Percentiles rank a stretch among this genome's conserved stretches.
phyloP scores from a whole-genome alignment of 1,284 basidiomycete genomes.

The Cryptococcus sp. region DNA sequence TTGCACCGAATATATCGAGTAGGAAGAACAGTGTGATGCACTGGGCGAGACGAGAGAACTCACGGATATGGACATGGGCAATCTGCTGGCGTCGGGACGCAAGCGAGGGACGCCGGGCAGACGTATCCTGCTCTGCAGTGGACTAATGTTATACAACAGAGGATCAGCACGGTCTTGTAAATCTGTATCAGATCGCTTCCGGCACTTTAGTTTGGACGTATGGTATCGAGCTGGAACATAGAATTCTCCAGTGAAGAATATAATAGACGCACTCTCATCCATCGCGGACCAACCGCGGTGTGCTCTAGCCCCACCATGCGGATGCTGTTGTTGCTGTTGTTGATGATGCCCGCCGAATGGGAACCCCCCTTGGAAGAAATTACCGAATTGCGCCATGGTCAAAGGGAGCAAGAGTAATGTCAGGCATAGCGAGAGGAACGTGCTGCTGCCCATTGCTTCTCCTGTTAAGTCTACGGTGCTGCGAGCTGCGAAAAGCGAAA shows the following conservation, averaged over 20 bases:
- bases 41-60: slow-evolving; percentile 13
- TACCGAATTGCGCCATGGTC: slow-evolving; percentile 38
- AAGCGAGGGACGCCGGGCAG: slow-evolving; percentile 44
- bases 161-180: background rate
- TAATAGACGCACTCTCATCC: slow-evolving; percentile 28
- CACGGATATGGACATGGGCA: slow-evolving; percentile 52
- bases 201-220: no score
- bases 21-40: background rate
- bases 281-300: slow-evolving; percentile 45
- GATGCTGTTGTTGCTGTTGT: slow-evolving; percentile 12
- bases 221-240: no score
- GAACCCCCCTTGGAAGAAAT: slow-evolving; percentile 47
- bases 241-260: background rate
- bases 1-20: background rate
- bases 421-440: background rate
- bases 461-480: no score
- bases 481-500: no score
- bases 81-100: slow-evolving; percentile 50
- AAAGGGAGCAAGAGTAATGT: background rate
- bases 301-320: slow-evolving; percentile 19
- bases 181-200: no score
- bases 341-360: slow-evolving; percentile 29
- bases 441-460: no score
- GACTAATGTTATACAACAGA: slow-evolving; percentile 19
- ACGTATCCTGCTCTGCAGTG: slow-evolving; percentile 50